Evolutionary conservation across 2,329 filamentous ascomycete genomes (phyloP).

Genomic region (Emmonsia crescens): DNA sequence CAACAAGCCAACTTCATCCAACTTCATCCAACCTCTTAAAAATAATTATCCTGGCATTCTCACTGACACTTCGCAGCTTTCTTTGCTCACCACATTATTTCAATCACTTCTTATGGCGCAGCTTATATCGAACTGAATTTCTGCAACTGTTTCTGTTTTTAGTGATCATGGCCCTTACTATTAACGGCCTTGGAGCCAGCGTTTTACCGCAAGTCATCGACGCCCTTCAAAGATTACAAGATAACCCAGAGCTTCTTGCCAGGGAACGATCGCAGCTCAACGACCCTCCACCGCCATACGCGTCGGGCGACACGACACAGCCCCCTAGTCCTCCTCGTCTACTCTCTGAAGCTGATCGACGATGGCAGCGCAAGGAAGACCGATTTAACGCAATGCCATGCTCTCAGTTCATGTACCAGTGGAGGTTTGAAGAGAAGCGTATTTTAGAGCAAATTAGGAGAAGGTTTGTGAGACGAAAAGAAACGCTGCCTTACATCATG

Average conservation of each 20-base stretch:
- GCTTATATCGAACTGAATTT: neutral
- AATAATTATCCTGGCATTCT: too few species aligned
- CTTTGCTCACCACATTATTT: neutral
- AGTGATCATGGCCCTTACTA: neutral
- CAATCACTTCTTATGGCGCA: too few species aligned
- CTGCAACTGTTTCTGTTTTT: neutral
- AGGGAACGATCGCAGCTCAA: neutral
- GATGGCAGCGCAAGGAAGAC: neutral
- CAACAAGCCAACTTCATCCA: too few species aligned
- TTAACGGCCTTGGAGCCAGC: neutral
- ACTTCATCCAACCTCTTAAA: too few species aligned
- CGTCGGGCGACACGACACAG: neutral
- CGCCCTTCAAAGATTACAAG: neutral
- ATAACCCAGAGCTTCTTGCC: neutral
- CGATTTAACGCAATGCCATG: neutral
- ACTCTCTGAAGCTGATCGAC: neutral
- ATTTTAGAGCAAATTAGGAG: neutral
- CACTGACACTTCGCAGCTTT: neutral
- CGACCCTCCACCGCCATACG: neutral
- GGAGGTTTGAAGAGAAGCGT: neutral
- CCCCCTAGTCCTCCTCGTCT: neutral
- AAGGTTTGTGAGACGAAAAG: neutral
- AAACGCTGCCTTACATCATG: neutral
- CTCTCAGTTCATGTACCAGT: neutral
- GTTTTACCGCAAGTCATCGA: neutral